A percentile compares a stretch with the other conserved stretches of the same genome.
These are phyloP conservation scores for Chrysoporthe deuterocubensis DNA, from an alignment of 2,329 filamentous ascomycete genomes.

Conservation along the genomic window DNA sequence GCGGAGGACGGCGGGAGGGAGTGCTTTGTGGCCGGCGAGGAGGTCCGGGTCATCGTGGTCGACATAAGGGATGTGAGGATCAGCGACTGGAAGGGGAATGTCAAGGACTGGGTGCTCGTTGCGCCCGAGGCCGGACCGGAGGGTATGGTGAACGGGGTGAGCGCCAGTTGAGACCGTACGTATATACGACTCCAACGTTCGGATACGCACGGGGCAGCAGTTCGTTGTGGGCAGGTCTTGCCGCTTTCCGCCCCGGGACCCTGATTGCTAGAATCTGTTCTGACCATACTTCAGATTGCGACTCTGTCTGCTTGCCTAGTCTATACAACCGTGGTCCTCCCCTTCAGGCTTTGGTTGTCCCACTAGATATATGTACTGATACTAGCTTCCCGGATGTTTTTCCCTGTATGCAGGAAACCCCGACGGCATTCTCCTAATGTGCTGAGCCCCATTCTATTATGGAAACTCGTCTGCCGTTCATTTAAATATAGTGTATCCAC, in stretches of 20 bases:
- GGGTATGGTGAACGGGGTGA: constrained; percentile 45
- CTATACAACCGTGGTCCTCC: background rate
- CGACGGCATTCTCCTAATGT: background rate
- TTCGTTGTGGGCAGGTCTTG: no score
- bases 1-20: constrained; percentile 58
- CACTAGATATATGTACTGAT: background rate
- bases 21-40: constrained; percentile 77
- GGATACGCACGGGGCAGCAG: no score
- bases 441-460: background rate
- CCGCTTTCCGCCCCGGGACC: no score
- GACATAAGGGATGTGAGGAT: constrained; percentile 83
- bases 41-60: constrained; percentile 87
- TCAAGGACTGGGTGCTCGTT: constrained; percentile 72
- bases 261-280: background rate
- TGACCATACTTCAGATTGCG: background rate
- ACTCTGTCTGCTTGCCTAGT: background rate
- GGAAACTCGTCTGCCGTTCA: background rate
- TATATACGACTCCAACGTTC: no score
- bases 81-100: constrained; percentile 93
- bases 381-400: background rate
- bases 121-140: constrained; percentile 36
- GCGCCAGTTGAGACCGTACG: constrained; percentile 29
- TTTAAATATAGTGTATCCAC: background rate
- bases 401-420: background rate
- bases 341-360: background rate